Evolutionary conservation across 805 yeast genomes (phyloP).

Genomic region (Suhomyces faveliae): DNA sequence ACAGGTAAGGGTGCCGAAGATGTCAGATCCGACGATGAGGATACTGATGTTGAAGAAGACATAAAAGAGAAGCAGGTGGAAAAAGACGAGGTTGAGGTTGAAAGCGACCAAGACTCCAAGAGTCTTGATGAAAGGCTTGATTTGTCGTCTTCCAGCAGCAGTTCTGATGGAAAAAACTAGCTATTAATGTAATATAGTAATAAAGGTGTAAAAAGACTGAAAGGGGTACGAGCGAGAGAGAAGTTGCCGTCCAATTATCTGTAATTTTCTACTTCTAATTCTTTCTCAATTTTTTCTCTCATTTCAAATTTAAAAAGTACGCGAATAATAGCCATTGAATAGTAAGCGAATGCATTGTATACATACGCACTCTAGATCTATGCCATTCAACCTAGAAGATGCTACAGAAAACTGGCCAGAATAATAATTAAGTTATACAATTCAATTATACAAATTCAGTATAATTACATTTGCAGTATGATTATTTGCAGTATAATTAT

Average conservation of each 20-base stretch:
- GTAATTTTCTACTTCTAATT: too few relatives aligned
- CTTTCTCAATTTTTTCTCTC: neutral
- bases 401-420: too few relatives aligned
- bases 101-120: neutral
- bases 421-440: too few relatives aligned
- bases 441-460: too few relatives aligned
- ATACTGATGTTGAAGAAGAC: slow-evolving; percentile 35
- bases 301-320: too few relatives aligned
- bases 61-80: neutral
- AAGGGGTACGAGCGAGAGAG: neutral
- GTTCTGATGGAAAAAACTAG: neutral
- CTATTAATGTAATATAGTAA: neutral
- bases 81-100: neutral
- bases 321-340: too few relatives aligned
- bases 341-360: too few relatives aligned
- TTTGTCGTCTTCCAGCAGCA: slow-evolving; percentile 1
- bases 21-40: slow-evolving; percentile 80
- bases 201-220: neutral
- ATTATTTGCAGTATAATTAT: too few relatives aligned
- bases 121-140: slow-evolving; percentile 1
- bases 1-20: slow-evolving; percentile 81
- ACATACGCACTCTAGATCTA: too few relatives aligned
- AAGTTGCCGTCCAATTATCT: too few relatives aligned
- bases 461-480: too few relatives aligned
- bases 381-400: too few relatives aligned